Evolutionary conservation across 805 yeast genomes (phyloP).

Genomic region (Kuraishia floccosa): DNA sequence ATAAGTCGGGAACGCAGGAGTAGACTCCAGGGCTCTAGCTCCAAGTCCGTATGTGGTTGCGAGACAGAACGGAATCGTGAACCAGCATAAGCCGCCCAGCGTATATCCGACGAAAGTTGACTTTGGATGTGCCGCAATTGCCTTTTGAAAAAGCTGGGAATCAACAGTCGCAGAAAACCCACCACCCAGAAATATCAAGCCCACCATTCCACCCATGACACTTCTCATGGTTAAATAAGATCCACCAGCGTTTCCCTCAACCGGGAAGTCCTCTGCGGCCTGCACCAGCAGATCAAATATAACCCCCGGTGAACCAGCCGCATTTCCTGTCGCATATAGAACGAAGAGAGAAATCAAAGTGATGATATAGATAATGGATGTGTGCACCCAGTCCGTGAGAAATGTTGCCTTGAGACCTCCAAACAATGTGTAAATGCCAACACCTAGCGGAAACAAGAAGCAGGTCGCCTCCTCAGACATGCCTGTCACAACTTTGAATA

Average conservation of each 20-base stretch:
- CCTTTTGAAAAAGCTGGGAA: conserved; percentile 84
- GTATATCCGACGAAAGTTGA: conserved; percentile 84
- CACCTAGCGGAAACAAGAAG: conserved; percentile 75
- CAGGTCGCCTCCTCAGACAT: conserved; percentile 70
- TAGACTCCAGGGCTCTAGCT: conserved; percentile 58
- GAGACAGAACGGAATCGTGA: conserved; percentile 75
- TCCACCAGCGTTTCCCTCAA: conserved; percentile 74
- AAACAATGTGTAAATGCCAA: conserved; percentile 58
- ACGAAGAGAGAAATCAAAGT: conserved; percentile 71
- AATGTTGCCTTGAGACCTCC: conserved; percentile 83
- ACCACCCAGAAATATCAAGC: conserved; percentile 71
- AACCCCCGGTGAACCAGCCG: conserved; percentile 71
- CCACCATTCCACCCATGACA: conserved; percentile 77
- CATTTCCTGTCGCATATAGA: conserved; percentile 57
- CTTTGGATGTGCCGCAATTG: conserved; percentile 75
- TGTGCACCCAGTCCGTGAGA: conserved; percentile 70
- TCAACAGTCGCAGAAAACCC: conserved; percentile 80
- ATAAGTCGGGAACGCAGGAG: conserved; percentile 65
- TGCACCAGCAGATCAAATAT: conserved; percentile 67
- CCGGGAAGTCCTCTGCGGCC: conserved; percentile 51
- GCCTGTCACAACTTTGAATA: conserved; percentile 72
- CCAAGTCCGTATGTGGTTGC: conserved; percentile 87
- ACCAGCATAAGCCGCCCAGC: conserved; percentile 85
- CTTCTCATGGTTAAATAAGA: conserved; percentile 85
- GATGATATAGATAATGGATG: conserved; percentile 69